phyloP scores from a whole-genome alignment of 495 filamentous ascomycete species.

The Jackrogersella minutella region DNA sequence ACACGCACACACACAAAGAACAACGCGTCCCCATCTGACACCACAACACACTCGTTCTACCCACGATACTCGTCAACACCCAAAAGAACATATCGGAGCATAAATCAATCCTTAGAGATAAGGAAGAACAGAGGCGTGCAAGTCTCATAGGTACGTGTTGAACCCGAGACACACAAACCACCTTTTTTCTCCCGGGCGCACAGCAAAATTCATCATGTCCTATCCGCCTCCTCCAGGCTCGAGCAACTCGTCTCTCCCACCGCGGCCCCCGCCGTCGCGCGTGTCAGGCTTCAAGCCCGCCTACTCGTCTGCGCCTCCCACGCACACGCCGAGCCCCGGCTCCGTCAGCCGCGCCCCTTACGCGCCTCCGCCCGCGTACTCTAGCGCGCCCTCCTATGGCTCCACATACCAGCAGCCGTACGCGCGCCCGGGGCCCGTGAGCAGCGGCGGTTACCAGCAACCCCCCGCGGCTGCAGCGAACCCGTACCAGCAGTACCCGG shows the following conservation, averaged over 20 bases:
- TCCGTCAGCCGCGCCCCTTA: constrained; percentile 41
- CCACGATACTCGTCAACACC: neutral
- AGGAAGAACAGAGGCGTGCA: constrained; percentile 26
- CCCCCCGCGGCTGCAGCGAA: constrained; percentile 38
- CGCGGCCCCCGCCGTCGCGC: constrained; percentile 78
- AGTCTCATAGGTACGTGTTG: constrained; percentile 60
- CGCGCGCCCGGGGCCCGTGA: constrained; percentile 45
- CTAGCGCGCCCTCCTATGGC: constrained; percentile 48
- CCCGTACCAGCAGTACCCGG: constrained; percentile 48
- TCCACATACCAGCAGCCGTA: constrained; percentile 46
- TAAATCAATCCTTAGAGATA: neutral
- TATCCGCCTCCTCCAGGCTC: constrained; percentile 93
- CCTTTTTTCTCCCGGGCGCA: constrained; percentile 38
- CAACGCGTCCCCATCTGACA: neutral
- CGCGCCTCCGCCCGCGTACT: constrained; percentile 43
- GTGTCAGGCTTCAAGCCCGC: constrained; percentile 66
- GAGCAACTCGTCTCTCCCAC: constrained; percentile 72
- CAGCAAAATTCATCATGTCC: constrained; percentile 89
- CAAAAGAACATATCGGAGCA: neutral
- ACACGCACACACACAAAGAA: neutral
- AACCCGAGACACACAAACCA: constrained; percentile 38
- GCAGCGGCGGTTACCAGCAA: constrained; percentile 41
- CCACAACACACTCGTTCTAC: neutral
- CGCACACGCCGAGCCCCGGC: constrained; percentile 44
- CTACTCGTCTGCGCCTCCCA: constrained; percentile 55